Conservation (phyloP, 768 basidiomycete genomes). For the Cystofilobasidium ferigula region DNA sequence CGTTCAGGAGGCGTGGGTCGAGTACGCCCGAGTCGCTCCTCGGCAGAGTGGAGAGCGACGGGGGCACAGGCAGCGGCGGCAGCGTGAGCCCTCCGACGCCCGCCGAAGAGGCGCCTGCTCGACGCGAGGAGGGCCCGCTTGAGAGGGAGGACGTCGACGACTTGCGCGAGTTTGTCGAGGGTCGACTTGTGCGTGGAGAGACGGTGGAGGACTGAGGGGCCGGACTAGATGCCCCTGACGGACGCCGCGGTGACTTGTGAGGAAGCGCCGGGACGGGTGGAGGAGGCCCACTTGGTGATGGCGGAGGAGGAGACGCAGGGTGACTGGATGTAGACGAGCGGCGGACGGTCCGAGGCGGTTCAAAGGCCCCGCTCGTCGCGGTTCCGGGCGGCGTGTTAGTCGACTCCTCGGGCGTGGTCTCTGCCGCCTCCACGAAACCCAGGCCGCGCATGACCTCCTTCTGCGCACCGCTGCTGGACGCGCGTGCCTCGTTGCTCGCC, state of each 20-base stretch:
- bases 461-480: not conserved
- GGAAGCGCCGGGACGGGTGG: not conserved
- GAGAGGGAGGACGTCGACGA: not conserved
- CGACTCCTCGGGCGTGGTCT: not conserved
- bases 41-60: not conserved
- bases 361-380: not conserved
- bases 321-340: not conserved
- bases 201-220: not conserved
- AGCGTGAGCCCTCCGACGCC: not conserved
- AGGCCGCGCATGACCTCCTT: not conserved
- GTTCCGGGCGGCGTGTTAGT: not conserved
- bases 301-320: not conserved
- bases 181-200: not conserved
- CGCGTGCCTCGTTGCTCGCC: not conserved
- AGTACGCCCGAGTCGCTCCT: slow-evolving; percentile 10
- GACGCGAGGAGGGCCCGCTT: not conserved
- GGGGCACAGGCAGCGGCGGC: slow-evolving; percentile 18
- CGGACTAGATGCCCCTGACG: not conserved
- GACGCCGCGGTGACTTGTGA: not conserved
- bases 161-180: not conserved
- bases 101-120: not conserved
- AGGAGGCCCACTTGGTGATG: not conserved
- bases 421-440: not conserved
- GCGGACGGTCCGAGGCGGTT: not conserved
- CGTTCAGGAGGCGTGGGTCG: slow-evolving; percentile 1